Base-by-base conservation (phyloP, 83 land plant species). In the Thuja plicata region DNA sequence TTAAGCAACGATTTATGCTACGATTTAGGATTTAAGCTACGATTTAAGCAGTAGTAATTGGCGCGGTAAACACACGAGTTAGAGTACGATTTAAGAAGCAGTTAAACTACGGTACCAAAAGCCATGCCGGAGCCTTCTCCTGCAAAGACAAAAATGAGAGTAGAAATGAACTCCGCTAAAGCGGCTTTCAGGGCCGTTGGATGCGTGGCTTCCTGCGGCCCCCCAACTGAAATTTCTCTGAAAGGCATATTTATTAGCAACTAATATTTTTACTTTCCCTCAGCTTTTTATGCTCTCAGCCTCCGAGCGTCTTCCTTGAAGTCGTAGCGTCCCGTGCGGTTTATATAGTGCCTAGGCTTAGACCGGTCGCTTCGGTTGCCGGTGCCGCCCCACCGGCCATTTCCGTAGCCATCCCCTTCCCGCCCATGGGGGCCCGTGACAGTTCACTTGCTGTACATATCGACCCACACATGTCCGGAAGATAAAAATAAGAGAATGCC, bases 51-150 rank as follows among this genome's bases (percentile, higher is more conserved):
- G 6, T 12, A 48, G 13, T 48, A 45, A 45, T 1, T 38, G 40
- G 40, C 2, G 40, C 40, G 40, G 2, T 38, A 8, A 66, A 66
- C 71, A 66, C 62, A 15, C 3, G 17, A 55, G 6, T 5, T 70
- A 85, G 48, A 10, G 74, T 8, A 34, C 45, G 74, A 32, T 66
- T 46, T 55, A 24, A 55, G n/a, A 77, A 9, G 88, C 21, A 16
- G 57, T 16, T 54, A 15, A 15, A 10, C 4, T 3, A 16, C 57
- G 0, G 19, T 54, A 89, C 93, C 89, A 85, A 89, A 92, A 55
- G 95, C 89, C 90, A 94, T 92, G 89, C 89, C 92, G 62, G 94
- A 89, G 1, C 95, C 95, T 16, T 89, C 91, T 46, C 95, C 95
- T 66, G 93, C 90, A 88, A 92, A 92, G 54, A 92, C 94, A 60